Evolutionary conservation across 192 early-diverging fungal species (phyloP), one percentile per base, ranked within the genome.

Genomic region (Coemansia pectinata): DNA sequence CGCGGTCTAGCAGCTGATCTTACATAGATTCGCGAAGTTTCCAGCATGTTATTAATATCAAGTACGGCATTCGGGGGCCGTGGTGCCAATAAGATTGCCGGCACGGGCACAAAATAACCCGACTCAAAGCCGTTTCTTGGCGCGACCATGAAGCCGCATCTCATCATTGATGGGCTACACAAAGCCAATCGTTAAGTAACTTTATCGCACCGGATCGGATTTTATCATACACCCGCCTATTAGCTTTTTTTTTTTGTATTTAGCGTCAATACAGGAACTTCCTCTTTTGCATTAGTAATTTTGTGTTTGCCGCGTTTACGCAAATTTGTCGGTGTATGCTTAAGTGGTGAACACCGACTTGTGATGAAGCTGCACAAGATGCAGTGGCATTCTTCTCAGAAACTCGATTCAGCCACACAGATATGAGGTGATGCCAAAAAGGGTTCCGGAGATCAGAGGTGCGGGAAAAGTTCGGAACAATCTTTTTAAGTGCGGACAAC

Each of bases 381-480:
- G 47, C 19, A 48, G n/a, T 9, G 2, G 47, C 11, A 42, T 42
- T 42, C 41, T 42, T 42, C 41, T 36, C 41, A 42, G 47, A 48
- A 19, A 7, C n/a, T 2, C 9, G 21, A 17, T 21, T 48, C 8
- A 21, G 47, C 47, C 47, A 48, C 47, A 21, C 21, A n/a, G 21
- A 48, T 0, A 48, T 48, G 8, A 15, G 10, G 25, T 14, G 25
- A 29, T 27, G 25, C 52, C 52, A 27, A 55, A 55, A 15, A 15
- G 21, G 5, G 23, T 31, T 55, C 52, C 52, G 52, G 52, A 11
- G 52, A 55, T 55, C 52, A 55, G 27, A 29, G 11, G 52, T 27
- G 27, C 52, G 52, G 52, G 52, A 55, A 55, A 55, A 12, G 31
- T 2, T 55, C 52, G 52, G 52, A 55, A 55, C 7, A 55, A 55